phyloP scores from a whole-genome alignment of 140 eudicot genomes.

The Anethum foeniculum region DNA sequence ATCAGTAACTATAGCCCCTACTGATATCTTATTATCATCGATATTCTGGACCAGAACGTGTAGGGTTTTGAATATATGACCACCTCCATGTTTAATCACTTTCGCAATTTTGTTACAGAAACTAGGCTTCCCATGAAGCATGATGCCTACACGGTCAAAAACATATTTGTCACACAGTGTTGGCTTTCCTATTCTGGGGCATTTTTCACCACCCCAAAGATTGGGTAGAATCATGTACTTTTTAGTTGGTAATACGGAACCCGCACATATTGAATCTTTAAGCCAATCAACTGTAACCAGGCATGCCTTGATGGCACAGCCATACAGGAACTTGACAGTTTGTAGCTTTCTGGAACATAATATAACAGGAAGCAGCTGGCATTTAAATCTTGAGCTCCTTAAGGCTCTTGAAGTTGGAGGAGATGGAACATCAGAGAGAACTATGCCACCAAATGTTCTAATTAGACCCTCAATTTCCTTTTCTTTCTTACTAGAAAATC shows the following conservation, averaged over 20 bases:
- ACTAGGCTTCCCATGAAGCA: conserved; percentile 65
- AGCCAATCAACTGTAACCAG: conserved; percentile 63
- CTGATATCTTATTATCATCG: conserved; percentile 33
- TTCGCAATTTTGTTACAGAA: conserved; percentile 49
- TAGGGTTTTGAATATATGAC: conserved; percentile 61
- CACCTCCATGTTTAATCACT: conserved; percentile 78
- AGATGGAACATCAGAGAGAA: conserved; percentile 66
- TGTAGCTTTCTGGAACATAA: conserved; percentile 56
- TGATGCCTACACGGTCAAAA: conserved; percentile 49
- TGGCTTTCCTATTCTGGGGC: conserved; percentile 27
- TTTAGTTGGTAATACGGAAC: conserved; percentile 51
- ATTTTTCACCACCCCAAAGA: conserved; percentile 14
- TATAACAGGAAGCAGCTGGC: conserved; percentile 37
- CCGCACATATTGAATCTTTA: conserved; percentile 53
- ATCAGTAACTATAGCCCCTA: conserved; percentile 50
- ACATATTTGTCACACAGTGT: conserved; percentile 11
- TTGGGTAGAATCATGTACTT: conserved; percentile 42
- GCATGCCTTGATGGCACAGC: conserved; percentile 62
- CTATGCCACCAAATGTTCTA: conserved; percentile 53
- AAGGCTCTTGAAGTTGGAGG: conserved; percentile 37
- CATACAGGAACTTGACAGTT: conserved; percentile 73
- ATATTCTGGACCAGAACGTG: conserved; percentile 53
- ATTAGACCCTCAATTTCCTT: conserved; percentile 55
- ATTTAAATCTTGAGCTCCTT: conserved; percentile 26
- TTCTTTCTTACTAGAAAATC: conserved; percentile 53